Evolutionary conservation across 2,329 filamentous ascomycete genomes (phyloP).

Genomic region (Rhinocladiella similis): DNA sequence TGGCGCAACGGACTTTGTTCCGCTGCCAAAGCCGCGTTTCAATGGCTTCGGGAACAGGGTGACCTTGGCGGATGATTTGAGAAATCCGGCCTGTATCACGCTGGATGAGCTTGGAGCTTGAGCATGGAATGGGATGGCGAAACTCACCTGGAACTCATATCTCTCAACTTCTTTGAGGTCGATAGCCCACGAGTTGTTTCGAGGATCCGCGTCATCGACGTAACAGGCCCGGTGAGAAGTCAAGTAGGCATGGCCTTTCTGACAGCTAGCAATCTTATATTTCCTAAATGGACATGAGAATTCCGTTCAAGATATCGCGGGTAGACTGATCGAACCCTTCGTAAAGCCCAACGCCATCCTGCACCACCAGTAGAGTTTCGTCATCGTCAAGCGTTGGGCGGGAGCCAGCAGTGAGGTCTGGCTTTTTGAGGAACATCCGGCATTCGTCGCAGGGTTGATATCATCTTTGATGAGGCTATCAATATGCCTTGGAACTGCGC

Average conservation of each 20-base stretch:
- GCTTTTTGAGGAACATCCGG: slow-evolving; percentile 87
- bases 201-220: slow-evolving; percentile 82
- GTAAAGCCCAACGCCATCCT: slow-evolving; percentile 96
- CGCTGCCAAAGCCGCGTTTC: slow-evolving; percentile 63
- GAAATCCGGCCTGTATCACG: slow-evolving; percentile 70
- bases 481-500: too few relatives aligned
- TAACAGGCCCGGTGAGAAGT: slow-evolving; percentile 96
- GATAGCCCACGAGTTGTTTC: slow-evolving; percentile 79
- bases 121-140: background rate
- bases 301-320: background rate
- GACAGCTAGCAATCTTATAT: slow-evolving; percentile 89
- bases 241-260: slow-evolving; percentile 94
- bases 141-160: slow-evolving; percentile 78
- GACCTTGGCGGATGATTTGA: slow-evolving; percentile 93
- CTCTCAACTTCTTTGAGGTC: slow-evolving; percentile 89
- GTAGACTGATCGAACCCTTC: slow-evolving; percentile 70
- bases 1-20: slow-evolving; percentile 47
- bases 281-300: slow-evolving; percentile 59
- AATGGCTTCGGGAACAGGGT: slow-evolving; percentile 80
- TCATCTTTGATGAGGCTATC: slow-evolving; percentile 14
- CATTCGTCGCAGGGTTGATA: slow-evolving; percentile 10
- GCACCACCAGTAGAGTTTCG: slow-evolving; percentile 92
- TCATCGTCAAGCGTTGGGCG: slow-evolving; percentile 89
- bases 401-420: slow-evolving; percentile 94
- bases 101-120: too few relatives aligned